A percentile compares a stretch with the other conserved stretches of the same genome.
phyloP scores from a whole-genome alignment of 2,329 filamentous ascomycete genomes.

The Colletotrichum higginsianum region DNA sequence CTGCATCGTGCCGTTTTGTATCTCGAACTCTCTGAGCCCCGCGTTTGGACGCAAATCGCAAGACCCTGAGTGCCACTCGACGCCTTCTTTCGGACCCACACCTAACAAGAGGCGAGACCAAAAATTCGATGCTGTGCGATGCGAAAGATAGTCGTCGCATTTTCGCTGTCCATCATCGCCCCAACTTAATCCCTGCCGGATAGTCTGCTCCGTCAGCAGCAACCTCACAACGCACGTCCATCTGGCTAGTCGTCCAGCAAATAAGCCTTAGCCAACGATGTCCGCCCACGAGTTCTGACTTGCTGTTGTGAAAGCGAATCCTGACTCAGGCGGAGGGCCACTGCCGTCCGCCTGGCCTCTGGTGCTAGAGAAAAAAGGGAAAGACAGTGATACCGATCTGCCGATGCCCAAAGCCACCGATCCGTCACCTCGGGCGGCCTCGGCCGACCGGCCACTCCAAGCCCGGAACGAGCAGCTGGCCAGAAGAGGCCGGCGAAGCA shows the following conservation, averaged over 20 bases:
- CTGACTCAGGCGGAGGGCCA: conserved; percentile 27
- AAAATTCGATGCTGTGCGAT: conserved; percentile 18
- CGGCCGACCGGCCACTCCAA: conserved; percentile 11
- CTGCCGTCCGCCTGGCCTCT: neutral
- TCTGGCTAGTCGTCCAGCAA: neutral
- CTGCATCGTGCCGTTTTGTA: conserved; percentile 9
- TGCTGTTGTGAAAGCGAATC: conserved; percentile 1
- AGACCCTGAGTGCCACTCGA: conserved; percentile 8
- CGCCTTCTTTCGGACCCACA: neutral
- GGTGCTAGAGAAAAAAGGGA: conserved; percentile 30
- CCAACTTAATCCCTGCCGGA: conserved; percentile 20
- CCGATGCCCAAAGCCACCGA: conserved; percentile 23
- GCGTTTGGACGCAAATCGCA: conserved; percentile 5
- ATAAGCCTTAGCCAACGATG: conserved; percentile 15
- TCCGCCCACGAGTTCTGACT: neutral
- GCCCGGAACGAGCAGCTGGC: conserved; percentile 10
- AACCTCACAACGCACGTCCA: neutral
- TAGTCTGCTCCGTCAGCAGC: conserved; percentile 12
- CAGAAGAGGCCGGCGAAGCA: conserved; percentile 21
- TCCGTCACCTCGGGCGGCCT: conserved; percentile 27
- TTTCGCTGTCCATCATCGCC: neutral
- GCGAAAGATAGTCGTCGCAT: conserved; percentile 33
- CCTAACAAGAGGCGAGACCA: neutral
- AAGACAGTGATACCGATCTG: conserved; percentile 33
- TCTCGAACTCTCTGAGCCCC: neutral